phyloP scores from a whole-genome alignment of 495 filamentous ascomycete species.

The Podospora appendiculata region DNA sequence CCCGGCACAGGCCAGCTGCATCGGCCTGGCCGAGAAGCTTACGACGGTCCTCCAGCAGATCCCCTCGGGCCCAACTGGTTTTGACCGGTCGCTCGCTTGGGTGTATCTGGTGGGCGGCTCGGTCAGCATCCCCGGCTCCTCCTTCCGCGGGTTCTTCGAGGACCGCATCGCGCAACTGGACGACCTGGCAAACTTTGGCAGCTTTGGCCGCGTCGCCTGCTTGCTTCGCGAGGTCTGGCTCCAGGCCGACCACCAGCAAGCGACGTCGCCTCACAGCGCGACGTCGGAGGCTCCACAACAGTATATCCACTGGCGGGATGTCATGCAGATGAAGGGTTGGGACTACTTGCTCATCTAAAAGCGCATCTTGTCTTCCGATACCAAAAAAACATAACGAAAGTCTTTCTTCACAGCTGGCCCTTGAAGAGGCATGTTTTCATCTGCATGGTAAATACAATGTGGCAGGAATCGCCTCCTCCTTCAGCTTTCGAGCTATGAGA shows the following conservation, averaged over 20 bases:
- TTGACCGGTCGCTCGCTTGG: constrained; percentile 88
- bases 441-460: constrained; percentile 21
- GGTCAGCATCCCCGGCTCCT: constrained; percentile 57
- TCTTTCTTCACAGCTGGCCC: constrained; percentile 29
- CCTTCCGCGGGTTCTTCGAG: constrained; percentile 68
- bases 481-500: neutral
- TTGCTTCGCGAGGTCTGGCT: constrained; percentile 81
- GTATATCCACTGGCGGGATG: constrained; percentile 86
- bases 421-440: constrained; percentile 19
- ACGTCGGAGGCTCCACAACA: constrained; percentile 35
- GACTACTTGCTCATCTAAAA: constrained; percentile 79
- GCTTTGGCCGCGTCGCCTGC: constrained; percentile 74
- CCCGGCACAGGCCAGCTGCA: constrained; percentile 57
- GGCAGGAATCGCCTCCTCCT: constrained; percentile 18
- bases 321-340: constrained; percentile 89
- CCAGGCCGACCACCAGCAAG: constrained; percentile 48
- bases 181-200: constrained; percentile 65
- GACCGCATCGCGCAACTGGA: constrained; percentile 64
- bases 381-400: neutral
- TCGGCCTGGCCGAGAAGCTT: constrained; percentile 67
- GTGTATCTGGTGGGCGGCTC: constrained; percentile 80
- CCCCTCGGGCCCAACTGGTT: constrained; percentile 71
- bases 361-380: neutral
- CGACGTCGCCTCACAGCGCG: constrained; percentile 30
- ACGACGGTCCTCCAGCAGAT: constrained; percentile 66